Conservation (phyloP, 805 yeast species). For the Sugiyamaella lignohabitans region DNA sequence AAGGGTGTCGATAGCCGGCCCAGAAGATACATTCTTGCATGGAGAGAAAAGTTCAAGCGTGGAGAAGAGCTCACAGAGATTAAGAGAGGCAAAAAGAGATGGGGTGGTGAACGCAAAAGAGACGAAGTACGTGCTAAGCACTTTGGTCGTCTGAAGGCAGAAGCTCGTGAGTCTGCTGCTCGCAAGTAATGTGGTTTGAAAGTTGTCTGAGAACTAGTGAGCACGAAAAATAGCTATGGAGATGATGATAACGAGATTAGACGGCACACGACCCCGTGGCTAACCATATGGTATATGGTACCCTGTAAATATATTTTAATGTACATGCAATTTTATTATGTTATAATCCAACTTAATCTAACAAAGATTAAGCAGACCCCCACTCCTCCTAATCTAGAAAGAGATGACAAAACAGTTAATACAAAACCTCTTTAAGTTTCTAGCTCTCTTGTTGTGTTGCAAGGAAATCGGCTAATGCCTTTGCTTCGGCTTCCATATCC, state of each 20-base stretch:
- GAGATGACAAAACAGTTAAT: too few species aligned
- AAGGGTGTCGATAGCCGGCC: constrained; percentile 69
- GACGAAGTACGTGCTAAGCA: constrained; percentile 52
- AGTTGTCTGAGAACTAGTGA: too few species aligned
- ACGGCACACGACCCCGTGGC: too few species aligned
- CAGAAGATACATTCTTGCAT: constrained; percentile 59
- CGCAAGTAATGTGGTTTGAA: background rate
- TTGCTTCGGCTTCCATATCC: constrained; percentile 70
- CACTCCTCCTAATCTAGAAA: too few species aligned
- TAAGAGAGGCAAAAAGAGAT: constrained; percentile 61
- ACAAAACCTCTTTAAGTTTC: too few species aligned
- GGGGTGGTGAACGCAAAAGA: constrained; percentile 84
- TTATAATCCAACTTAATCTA: too few species aligned
- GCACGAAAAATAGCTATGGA: too few species aligned
- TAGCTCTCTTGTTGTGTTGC: background rate
- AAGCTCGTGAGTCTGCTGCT: constrained; percentile 21
- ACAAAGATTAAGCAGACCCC: too few species aligned
- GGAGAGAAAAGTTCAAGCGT: constrained; percentile 61
- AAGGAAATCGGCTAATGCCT: background rate
- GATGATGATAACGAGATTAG: background rate
- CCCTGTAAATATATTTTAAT: too few species aligned
- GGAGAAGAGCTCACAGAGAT: constrained; percentile 51
- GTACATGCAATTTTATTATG: too few species aligned
- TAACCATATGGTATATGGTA: too few species aligned
- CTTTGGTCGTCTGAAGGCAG: constrained; percentile 30